A percentile compares a stretch with the other conserved stretches of the same genome.
Conservation (phyloP, 2,329 filamentous ascomycete species). For the Ophiostoma sp. region DNA sequence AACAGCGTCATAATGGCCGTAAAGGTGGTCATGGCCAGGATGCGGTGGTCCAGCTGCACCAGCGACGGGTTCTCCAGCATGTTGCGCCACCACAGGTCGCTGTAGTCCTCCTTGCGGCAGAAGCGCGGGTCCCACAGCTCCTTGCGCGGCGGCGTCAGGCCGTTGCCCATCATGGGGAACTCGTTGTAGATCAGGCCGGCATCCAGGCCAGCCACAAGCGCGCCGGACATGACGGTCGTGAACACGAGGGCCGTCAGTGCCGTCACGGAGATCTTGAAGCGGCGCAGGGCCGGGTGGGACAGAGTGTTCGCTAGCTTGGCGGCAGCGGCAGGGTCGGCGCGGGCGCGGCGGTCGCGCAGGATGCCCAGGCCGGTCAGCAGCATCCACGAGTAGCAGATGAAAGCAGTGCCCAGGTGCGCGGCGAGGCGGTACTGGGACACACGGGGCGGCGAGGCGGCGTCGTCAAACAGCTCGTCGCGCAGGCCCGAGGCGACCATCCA, state of each 20-base stretch:
- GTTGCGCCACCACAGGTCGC: conserved; percentile 94
- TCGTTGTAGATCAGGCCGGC: conserved; percentile 98
- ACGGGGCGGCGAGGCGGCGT: conserved; percentile 82
- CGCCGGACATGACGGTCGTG: conserved; percentile 86
- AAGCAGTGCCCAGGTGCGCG: conserved; percentile 83
- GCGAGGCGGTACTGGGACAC: conserved; percentile 93
- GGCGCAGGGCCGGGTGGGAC: conserved; percentile 59
- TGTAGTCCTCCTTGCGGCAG: conserved; percentile 67
- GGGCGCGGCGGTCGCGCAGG: conserved; percentile 67
- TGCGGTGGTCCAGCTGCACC: conserved; percentile 92
- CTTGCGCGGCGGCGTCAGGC: conserved; percentile 70
- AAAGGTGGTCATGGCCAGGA: conserved; percentile 85
- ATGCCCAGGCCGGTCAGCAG: conserved; percentile 81
- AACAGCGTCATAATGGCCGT: conserved; percentile 72
- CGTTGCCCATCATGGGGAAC: conserved; percentile 89
- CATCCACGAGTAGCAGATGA: conserved; percentile 92
- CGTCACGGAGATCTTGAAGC: conserved; percentile 68
- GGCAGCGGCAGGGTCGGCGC: conserved; percentile 61
- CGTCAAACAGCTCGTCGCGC: conserved; percentile 90
- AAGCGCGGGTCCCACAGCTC: conserved; percentile 87
- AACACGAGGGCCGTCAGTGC: conserved; percentile 74
- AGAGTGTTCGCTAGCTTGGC: conserved; percentile 57
- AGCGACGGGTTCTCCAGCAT: conserved; percentile 94
- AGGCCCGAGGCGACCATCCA: conserved; percentile 99
- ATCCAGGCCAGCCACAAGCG: conserved; percentile 88